Base-by-base conservation (phyloP, 169 alveolate species). In the Theileria luwenshuni region DNA sequence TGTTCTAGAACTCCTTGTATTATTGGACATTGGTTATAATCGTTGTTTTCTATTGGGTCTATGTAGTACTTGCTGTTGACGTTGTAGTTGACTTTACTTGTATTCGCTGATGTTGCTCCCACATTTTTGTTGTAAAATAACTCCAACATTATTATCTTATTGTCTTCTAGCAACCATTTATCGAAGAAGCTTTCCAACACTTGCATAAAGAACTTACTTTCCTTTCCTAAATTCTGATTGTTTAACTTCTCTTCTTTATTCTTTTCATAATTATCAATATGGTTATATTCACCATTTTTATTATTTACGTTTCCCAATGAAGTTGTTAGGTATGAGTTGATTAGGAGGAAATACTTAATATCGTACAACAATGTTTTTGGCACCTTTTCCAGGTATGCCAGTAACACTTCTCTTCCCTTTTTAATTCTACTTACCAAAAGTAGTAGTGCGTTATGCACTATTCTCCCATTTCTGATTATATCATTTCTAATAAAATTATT, bases 111-210 rank as follows among this genome's bases (percentile, higher is more conserved):
- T 25, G 41, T 28, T 35, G 45, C 10, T 10, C 17, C 45, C 45
- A 56, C 65, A 21, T 56, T 56, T 21, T 79, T 79, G 71, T 71
- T 79, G 62, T 52, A 69, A 28, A 79, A 79, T 21, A 79, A 47
- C 77, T 79, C 87, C 5, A 45, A 23, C 25, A 77, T 69, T 33
- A 68, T 1, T 33, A 41, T 28, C 65, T 42, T 30, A 13, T 54
- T 68, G 28, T 52, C 61, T 10, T 47, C 71, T 1, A 74, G 63
- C 17, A 79, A 70, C 87, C 87, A 79, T 12, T 63, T 28, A 21
- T 79, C 87, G 62, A 79, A 70, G 30, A 79, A 79, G 27, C 76
- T 33, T 27, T 79, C 87, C 74, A 79, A 1, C n/a, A 72, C 51
- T 6, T 52, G 60, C 35, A 51, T 68, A 41, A 77, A 70, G 19